Evolutionary conservation across 192 early-diverging fungal genomes (phyloP).

Genomic region (Thamnidium elegans): DNA sequence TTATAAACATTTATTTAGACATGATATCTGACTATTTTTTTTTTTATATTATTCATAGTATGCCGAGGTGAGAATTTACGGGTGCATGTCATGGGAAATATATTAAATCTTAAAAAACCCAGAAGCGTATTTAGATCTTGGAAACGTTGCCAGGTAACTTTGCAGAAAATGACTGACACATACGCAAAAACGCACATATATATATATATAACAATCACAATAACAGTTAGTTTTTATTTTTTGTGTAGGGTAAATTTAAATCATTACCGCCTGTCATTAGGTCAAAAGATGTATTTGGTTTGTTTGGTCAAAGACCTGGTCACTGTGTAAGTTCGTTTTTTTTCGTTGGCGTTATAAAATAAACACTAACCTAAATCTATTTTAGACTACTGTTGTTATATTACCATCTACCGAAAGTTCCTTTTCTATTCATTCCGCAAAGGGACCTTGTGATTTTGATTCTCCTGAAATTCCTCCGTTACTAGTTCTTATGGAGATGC

Average conservation of each 20-base stretch:
- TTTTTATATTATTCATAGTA: constrained; percentile 14
- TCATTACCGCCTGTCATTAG: constrained; percentile 5
- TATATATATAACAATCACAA: neutral
- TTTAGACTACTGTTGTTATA: neutral
- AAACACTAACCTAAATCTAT: neutral
- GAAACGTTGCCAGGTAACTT: constrained; percentile 10
- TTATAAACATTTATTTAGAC: neutral
- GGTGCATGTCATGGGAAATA: constrained; percentile 53
- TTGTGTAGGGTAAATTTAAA: neutral
- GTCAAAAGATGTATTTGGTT: constrained; percentile 10
- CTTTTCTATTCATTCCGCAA: constrained; percentile 14
- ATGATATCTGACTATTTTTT: too few species aligned
- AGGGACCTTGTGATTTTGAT: constrained; percentile 41
- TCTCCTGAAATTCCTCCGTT: constrained; percentile 52
- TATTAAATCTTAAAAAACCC: constrained; percentile 43
- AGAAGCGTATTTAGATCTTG: constrained; percentile 34
- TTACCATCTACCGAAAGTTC: constrained; percentile 13
- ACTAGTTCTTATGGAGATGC: constrained; percentile 47
- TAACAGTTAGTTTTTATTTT: neutral
- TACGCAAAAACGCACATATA: too few species aligned
- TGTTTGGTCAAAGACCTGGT: neutral
- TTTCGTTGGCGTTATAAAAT: neutral
- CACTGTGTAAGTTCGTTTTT: constrained; percentile 1
- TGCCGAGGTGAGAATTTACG: constrained; percentile 27
- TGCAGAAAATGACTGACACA: neutral